Evolutionary conservation across 1,139 yeast genomes (phyloP).

Genomic region (Lodderomyces pseudojiufengensis): DNA sequence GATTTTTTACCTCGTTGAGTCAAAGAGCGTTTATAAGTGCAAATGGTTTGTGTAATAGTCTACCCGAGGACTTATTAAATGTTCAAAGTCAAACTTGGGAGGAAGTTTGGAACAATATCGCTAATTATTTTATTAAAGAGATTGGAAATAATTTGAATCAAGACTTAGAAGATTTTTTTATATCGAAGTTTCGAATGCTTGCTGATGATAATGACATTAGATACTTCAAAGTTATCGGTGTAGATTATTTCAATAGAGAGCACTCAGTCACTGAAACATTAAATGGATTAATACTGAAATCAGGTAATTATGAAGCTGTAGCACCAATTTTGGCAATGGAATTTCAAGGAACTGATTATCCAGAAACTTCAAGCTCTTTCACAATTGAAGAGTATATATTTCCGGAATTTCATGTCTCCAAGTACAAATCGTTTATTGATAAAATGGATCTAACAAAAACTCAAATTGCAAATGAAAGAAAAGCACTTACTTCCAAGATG

Average conservation of each 20-base stretch:
- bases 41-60: conserved; percentile 16
- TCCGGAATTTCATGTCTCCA: conserved; percentile 29
- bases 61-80: conserved; percentile 23
- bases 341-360: conserved; percentile 22
- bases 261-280: conserved; percentile 29
- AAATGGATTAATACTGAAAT: conserved; percentile 38
- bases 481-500: conserved; percentile 19
- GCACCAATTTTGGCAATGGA: conserved; percentile 35
- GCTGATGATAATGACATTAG: conserved; percentile 20
- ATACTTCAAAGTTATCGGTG: conserved; percentile 28
- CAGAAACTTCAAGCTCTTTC: conserved; percentile 17
- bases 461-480: conserved; percentile 16
- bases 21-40: conserved; percentile 24
- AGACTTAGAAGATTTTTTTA: conserved; percentile 14
- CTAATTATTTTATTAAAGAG: conserved; percentile 16
- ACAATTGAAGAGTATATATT: conserved; percentile 26
- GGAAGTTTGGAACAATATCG: conserved; percentile 29
- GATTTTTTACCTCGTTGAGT: conserved; percentile 18
- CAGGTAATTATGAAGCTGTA: conserved; percentile 25
- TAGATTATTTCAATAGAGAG: conserved; percentile 33
- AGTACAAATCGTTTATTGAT: conserved; percentile 18
- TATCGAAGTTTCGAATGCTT: conserved; percentile 27
- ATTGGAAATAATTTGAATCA: background rate
- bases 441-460: conserved; percentile 19
- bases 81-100: conserved; percentile 27